phyloP scores from a whole-genome alignment of 371 early-diverging fungal species.

The Catenaria anguillulae region DNA sequence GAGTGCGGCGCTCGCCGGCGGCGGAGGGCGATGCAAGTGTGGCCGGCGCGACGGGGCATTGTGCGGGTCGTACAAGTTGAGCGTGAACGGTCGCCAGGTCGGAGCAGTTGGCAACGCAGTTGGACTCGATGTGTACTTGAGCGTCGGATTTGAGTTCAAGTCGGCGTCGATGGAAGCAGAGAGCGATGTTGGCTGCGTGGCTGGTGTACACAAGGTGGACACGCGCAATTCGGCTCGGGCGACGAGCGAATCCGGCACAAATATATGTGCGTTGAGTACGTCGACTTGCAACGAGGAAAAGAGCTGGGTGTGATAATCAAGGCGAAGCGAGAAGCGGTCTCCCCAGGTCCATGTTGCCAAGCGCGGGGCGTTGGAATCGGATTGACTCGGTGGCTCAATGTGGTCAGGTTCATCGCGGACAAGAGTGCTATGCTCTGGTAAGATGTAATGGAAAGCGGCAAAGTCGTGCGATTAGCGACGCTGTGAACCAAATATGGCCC shows the following conservation, averaged over 20 bases:
- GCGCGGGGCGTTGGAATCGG: no score
- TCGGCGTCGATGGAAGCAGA: no score
- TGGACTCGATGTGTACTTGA: no score
- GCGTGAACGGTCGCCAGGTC: conserved; percentile 23
- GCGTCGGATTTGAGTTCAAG: no score
- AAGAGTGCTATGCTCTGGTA: neutral
- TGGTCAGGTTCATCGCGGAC: conserved; percentile 1
- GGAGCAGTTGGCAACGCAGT: no score
- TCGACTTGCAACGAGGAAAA: conserved; percentile 58
- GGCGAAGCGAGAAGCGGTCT: conserved; percentile 53
- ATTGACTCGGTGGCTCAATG: neutral
- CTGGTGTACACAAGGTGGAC: conserved; percentile 33
- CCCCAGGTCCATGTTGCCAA: conserved; percentile 39
- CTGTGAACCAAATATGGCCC: no score
- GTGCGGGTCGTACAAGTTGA: conserved; percentile 41
- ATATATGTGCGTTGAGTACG: conserved; percentile 42
- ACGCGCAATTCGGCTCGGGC: conserved; percentile 61
- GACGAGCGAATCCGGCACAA: conserved; percentile 49
- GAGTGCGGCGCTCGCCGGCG: neutral
- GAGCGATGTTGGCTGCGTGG: no score
- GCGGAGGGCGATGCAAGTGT: conserved; percentile 39
- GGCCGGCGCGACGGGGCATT: conserved; percentile 34
- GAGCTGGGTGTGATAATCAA: conserved; percentile 60
- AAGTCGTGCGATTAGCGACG: no score
- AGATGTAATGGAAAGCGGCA: no score